Percentiles rank a stretch among this genome's conserved stretches.
Conservation (phyloP, 176 grass and related monocot species). For the Poa pratensis region DNA sequence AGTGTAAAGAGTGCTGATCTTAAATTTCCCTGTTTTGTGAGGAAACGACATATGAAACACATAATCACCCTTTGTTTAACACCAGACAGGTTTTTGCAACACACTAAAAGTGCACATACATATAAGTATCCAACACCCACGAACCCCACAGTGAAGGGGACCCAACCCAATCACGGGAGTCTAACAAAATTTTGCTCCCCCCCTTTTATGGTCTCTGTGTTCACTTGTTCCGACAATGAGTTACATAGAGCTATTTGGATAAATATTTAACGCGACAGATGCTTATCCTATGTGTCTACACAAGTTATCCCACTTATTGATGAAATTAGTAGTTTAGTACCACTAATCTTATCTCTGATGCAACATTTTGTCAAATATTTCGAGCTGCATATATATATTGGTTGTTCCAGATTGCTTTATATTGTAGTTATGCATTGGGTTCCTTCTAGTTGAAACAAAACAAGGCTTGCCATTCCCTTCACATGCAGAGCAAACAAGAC, state of each 20-base stretch:
- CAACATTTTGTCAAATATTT: background rate
- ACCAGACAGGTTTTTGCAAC: background rate
- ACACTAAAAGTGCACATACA: too few relatives aligned
- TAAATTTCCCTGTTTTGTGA: constrained; percentile 15
- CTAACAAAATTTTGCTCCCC: background rate
- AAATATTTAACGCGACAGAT: background rate
- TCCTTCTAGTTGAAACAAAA: constrained; percentile 31
- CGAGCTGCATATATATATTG: background rate
- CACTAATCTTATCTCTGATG: background rate
- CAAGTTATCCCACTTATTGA: background rate
- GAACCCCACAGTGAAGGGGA: background rate
- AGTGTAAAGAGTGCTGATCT: background rate
- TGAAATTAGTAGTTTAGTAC: background rate
- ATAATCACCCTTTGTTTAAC: constrained; percentile 12
- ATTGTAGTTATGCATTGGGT: background rate
- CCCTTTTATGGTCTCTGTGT: background rate
- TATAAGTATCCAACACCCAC: background rate
- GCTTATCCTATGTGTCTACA: background rate
- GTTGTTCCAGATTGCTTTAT: background rate
- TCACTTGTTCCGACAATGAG: background rate
- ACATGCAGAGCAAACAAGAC: constrained; percentile 61
- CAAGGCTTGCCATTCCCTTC: constrained; percentile 67
- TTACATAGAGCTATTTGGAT: background rate
- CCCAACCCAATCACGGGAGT: background rate
- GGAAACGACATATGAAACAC: background rate